Evolutionary conservation across 1,284 basidiomycete genomes (phyloP), one percentile per base, ranked within the genome.

Genomic region (Salmacisia buchloeana): DNA sequence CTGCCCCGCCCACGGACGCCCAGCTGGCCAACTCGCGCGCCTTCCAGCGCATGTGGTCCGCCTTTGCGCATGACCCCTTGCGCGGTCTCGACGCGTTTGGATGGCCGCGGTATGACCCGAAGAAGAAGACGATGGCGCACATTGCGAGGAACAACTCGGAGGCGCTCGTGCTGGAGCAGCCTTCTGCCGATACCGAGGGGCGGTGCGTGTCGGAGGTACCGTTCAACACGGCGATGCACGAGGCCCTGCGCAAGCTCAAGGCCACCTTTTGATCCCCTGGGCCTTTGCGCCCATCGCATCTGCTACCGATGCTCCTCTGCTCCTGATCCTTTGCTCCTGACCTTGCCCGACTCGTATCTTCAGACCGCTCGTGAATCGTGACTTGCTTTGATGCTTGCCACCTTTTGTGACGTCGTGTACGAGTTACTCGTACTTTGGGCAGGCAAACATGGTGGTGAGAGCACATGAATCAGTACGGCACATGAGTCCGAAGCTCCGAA

Each of bases 41-140:
- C 21, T 39, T 59, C 35, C 58, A 59, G 39, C 13, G 10, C 34
- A 41, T 41, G 29, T 59, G 58, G 58, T 12, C 38, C 15, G 58
- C 38, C 13, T 59, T 59, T 29, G 58, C 58, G 2, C 38, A 41
- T 18, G 58, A 59, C 31, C 58, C 58, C 2, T 27, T 39, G 15
- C 35, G 43, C 31, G 58, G 58, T 15, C 58, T 59, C 21, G 29
- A 38, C 13, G 25, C 27, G 31, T 39, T 59, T 23, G 23, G 27
- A 2, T 59, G 58, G 58, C 58, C 34, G 15, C 58, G 18, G 23
- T 59, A 59, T 38, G 43, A 43, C 25, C 58, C 21, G 2, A 12
- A 2, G 12, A 18, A 27, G 15, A 35, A n/a, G n/a, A 38, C 35
- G 13, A 2, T 43, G 25, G 27, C 25, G 2, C 29, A 33, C 58